Evolutionary conservation across 192 early-diverging fungal species (phyloP).

Genomic region (Chytriomyces confervae): DNA sequence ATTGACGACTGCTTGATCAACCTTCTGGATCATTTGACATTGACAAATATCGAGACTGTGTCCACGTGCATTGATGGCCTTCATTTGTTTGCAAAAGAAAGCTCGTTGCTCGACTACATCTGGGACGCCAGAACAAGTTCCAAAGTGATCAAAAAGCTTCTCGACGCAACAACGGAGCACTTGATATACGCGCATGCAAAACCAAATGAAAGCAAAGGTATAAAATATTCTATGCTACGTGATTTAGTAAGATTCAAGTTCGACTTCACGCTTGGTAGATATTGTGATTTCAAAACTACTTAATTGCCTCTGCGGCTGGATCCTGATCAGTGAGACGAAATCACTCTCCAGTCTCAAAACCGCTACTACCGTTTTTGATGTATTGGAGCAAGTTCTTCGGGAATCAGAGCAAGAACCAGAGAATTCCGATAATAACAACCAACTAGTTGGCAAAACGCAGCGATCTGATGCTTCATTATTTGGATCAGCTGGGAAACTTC

Average conservation of each 20-base stretch:
- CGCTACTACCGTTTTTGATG: conserved; percentile 70
- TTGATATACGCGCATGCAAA: conserved; percentile 57
- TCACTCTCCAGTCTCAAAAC: conserved; percentile 69
- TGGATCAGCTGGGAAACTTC: conserved; percentile 7
- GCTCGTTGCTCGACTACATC: conserved; percentile 53
- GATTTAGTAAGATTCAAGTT: not conserved
- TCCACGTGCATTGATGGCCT: conserved; percentile 71
- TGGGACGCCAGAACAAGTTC: conserved; percentile 55
- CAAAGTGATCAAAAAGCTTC: conserved; percentile 67
- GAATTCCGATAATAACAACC: not conserved
- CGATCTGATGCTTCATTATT: not conserved
- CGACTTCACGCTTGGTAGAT: conserved; percentile 36
- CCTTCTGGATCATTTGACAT: conserved; percentile 71
- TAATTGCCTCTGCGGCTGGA: conserved; percentile 73
- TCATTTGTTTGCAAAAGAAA: conserved; percentile 64
- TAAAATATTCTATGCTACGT: conserved; percentile 33
- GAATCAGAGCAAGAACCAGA: conserved; percentile 28
- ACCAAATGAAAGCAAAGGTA: conserved; percentile 29
- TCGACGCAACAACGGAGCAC: conserved; percentile 73
- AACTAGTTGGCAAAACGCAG: not conserved
- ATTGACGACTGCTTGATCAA: conserved; percentile 67
- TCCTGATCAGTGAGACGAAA: conserved; percentile 70
- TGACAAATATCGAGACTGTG: conserved; percentile 63
- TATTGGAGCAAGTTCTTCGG: conserved; percentile 65
- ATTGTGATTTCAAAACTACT: conserved; percentile 70